Conservation (phyloP, 306 rosid genomes). For the Medicago ruthenica region DNA sequence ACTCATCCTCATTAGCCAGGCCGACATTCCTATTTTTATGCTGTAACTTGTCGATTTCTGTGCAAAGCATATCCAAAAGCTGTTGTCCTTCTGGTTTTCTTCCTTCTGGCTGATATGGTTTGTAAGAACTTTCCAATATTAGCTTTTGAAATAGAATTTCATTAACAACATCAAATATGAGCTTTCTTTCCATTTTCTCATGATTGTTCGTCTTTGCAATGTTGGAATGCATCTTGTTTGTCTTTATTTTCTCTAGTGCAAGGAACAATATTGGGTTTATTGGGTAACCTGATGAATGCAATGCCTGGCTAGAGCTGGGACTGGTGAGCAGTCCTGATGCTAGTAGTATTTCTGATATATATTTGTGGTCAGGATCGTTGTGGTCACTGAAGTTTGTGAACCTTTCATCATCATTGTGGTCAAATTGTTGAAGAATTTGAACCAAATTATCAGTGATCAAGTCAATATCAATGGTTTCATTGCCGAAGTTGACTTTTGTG, state of each 20-base stretch:
- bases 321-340: conserved; percentile 65
- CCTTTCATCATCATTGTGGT: conserved; percentile 48
- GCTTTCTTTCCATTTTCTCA: conserved; percentile 66
- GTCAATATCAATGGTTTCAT: conserved; percentile 47
- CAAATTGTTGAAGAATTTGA: conserved; percentile 52
- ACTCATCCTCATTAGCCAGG: conserved; percentile 54
- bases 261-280: conserved; percentile 67
- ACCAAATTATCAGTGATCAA: conserved; percentile 51
- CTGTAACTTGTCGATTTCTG: conserved; percentile 70
- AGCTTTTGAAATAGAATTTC: conserved; percentile 67
- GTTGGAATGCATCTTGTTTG: conserved; percentile 42
- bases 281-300: conserved; percentile 52
- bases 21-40: conserved; percentile 44
- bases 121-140: conserved; percentile 49
- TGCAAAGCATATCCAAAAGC: conserved; percentile 64
- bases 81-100: conserved; percentile 55
- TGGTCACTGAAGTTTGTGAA: conserved; percentile 41
- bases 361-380: conserved; percentile 68
- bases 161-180: conserved; percentile 70
- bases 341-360: conserved; percentile 74
- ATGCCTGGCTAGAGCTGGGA: conserved; percentile 48
- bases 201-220: conserved; percentile 28
- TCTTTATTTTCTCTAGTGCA: conserved; percentile 64
- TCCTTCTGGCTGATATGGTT: conserved; percentile 48
- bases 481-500: conserved; percentile 46